Conservation (phyloP, 805 yeast genomes). For the Blastobotrys robertii region DNA sequence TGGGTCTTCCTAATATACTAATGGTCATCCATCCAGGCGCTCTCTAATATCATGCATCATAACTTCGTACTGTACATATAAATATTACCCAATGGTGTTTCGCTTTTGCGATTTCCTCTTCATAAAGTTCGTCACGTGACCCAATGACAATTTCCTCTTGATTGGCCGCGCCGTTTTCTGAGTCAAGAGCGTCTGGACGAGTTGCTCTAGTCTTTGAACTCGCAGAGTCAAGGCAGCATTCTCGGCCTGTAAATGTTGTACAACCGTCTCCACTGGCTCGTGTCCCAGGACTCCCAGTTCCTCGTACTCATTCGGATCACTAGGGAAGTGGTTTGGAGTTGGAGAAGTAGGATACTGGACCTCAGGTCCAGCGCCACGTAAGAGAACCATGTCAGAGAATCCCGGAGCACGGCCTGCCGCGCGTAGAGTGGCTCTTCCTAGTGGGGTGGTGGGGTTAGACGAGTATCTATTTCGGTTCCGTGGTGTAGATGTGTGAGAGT, state of each 20-base stretch:
- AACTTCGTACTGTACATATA: too few relatives aligned
- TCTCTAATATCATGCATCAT: too few relatives aligned
- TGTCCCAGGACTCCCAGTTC: too few relatives aligned
- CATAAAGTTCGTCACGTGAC: neutral
- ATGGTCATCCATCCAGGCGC: too few relatives aligned
- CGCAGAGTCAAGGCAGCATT: neutral
- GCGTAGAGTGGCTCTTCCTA: neutral
- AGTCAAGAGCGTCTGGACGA: neutral
- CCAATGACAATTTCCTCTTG: neutral
- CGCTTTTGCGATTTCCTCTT: too few relatives aligned
- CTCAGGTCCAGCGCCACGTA: slow-evolving; percentile 10
- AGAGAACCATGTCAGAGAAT: neutral
- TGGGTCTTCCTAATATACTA: too few relatives aligned
- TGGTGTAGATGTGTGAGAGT: too few relatives aligned
- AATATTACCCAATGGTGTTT: too few relatives aligned
- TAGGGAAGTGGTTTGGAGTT: neutral
- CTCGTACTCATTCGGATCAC: too few relatives aligned
- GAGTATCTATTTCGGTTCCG: neutral
- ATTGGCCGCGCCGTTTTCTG: neutral
- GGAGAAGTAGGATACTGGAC: slow-evolving; percentile 9
- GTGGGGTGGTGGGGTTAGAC: neutral
- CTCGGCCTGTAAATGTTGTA: neutral
- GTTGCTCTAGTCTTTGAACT: slow-evolving; percentile 1
- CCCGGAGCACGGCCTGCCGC: slow-evolving; percentile 3
- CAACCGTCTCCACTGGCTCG: too few relatives aligned